A percentile compares a stretch with the other conserved stretches of the same genome.
These are phyloP conservation scores for Xylariaceae sp. DNA, from an alignment of 2,329 filamentous ascomycete species.

Conservation along the genomic window DNA sequence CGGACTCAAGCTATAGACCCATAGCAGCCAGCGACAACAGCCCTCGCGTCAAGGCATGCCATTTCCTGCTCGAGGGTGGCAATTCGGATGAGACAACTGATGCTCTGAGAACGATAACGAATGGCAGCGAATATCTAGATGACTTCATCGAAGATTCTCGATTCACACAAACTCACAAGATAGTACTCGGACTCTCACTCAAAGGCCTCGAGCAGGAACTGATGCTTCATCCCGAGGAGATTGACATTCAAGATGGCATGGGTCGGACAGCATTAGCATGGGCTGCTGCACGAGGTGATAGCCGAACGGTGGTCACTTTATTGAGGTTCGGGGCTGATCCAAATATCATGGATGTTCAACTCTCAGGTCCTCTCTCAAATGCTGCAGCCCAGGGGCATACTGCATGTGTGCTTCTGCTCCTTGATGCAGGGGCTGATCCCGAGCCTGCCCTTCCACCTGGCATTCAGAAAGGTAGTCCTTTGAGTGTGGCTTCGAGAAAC, in stretches of 20 bases:
- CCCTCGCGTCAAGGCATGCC: conserved; percentile 22
- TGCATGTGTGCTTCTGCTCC: conserved; percentile 16
- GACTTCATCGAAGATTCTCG: conserved; percentile 19
- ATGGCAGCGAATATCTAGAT: conserved; percentile 16
- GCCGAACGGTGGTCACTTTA: conserved; percentile 12
- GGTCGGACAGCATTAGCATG: conserved; percentile 21
- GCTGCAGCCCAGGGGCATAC: conserved; percentile 21
- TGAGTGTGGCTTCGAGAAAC: conserved; percentile 33
- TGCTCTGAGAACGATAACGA: conserved; percentile 19
- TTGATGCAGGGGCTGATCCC: conserved; percentile 24
- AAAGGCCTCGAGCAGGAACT: conserved; percentile 15
- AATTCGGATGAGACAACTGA: conserved; percentile 12
- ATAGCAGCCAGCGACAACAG: conserved; percentile 6
- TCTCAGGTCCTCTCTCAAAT: conserved; percentile 22
- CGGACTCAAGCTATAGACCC: conserved; percentile 30
- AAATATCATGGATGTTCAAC: conserved; percentile 22
- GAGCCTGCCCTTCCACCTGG: conserved; percentile 26
- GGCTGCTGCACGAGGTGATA: conserved; percentile 21
- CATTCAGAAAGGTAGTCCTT: conserved; percentile 29
- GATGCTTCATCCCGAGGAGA: conserved; percentile 8
- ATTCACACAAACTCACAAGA: conserved; percentile 18
- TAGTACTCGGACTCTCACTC: conserved; percentile 17
- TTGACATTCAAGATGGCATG: conserved; percentile 19
- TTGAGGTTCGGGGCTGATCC: conserved; percentile 16
- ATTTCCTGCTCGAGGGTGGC: conserved; percentile 23